A percentile compares a stretch with the other conserved stretches of the same genome.
These are phyloP conservation scores for Podaxis sp. DNA, from an alignment of 768 basidiomycete genomes.

Conservation along the genomic window DNA sequence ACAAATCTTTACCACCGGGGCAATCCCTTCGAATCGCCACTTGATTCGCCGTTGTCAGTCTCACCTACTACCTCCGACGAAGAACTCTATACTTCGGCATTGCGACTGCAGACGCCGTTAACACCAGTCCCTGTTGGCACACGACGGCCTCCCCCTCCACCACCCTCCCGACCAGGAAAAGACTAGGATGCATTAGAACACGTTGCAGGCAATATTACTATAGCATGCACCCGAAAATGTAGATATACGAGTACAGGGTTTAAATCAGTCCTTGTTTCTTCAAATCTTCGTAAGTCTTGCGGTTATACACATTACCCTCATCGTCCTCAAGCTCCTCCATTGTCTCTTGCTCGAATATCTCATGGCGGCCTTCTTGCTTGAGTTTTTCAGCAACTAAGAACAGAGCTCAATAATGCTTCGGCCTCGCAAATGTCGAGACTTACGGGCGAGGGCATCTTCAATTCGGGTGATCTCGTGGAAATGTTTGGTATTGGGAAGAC, in stretches of 20 bases:
- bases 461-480: constrained; percentile 99
- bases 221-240: not conserved
- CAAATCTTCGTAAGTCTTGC: constrained; percentile 95
- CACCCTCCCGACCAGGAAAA: constrained; percentile 28
- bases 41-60: constrained; percentile 61
- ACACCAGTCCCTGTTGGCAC: constrained; percentile 41
- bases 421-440: constrained; percentile 32
- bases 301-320: constrained; percentile 97
- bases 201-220: constrained; percentile 1
- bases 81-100: constrained; percentile 73
- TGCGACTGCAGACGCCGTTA: constrained; percentile 67
- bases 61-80: constrained; percentile 84
- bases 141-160: constrained; percentile 23
- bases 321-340: constrained; percentile 99
- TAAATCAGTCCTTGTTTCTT: constrained; percentile 93
- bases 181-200: not conserved
- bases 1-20: constrained; percentile 26
- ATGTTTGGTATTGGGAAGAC: constrained; percentile 97
- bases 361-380: constrained; percentile 93
- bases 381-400: constrained; percentile 89
- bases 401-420: not conserved
- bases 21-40: constrained; percentile 76
- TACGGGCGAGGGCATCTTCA: constrained; percentile 91
- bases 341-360: constrained; percentile 88
- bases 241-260: constrained; percentile 15